Evolutionary conservation across 2,329 filamentous ascomycete species (phyloP).

Genomic region (Tolypocladium sp.): DNA sequence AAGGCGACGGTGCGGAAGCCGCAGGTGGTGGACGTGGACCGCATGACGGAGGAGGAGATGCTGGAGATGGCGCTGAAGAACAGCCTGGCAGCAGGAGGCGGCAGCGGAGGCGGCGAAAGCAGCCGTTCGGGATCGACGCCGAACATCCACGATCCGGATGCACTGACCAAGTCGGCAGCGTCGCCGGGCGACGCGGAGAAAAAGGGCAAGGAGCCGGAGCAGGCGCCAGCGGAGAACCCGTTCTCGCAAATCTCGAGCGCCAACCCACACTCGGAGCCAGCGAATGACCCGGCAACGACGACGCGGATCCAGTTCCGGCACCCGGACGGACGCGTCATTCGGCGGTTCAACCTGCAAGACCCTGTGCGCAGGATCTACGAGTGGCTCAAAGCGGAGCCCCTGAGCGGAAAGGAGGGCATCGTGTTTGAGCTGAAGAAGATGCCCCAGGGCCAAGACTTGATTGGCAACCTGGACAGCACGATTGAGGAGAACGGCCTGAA

Average conservation of each 20-base stretch:
- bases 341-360: conserved; percentile 72
- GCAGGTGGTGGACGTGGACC: conserved; percentile 65
- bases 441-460: conserved; percentile 69
- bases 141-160: conserved; percentile 73
- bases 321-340: conserved; percentile 73
- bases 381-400: conserved; percentile 84
- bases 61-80: conserved; percentile 87
- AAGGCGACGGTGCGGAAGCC: conserved; percentile 52
- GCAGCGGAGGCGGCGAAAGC: conserved; percentile 22
- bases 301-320: conserved; percentile 92
- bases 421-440: conserved; percentile 84
- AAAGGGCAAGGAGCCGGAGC: conserved; percentile 47
- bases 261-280: conserved; percentile 70
- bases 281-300: conserved; percentile 56
- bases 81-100: conserved; percentile 49
- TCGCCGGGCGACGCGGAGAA: conserved; percentile 15
- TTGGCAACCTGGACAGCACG: conserved; percentile 62
- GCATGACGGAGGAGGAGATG: conserved; percentile 97
- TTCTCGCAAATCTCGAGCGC: conserved; percentile 67
- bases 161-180: conserved; percentile 61
- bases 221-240: conserved; percentile 20
- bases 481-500: conserved; percentile 79
- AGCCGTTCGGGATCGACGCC: conserved; percentile 28
- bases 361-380: conserved; percentile 80
- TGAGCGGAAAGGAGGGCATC: conserved; percentile 69